Conservation (phyloP, 2,329 filamentous ascomycete species). For the Teratosphaeria viscida region DNA sequence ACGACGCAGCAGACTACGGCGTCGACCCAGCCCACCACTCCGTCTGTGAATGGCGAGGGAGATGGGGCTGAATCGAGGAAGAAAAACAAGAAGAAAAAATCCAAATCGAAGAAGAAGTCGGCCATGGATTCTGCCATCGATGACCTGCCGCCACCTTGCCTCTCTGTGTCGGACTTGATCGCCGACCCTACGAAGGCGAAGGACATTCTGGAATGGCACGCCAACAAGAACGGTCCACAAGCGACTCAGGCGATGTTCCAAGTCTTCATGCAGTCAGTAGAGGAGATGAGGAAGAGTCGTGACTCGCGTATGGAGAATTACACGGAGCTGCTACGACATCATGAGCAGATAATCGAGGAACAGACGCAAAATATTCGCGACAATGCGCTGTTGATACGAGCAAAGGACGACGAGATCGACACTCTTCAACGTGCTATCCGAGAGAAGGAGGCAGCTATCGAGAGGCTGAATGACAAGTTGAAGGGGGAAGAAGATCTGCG, state of each 20-base stretch:
- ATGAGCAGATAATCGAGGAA: slow-evolving; percentile 27
- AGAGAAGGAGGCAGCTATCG: slow-evolving; percentile 47
- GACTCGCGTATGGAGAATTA: slow-evolving; percentile 12
- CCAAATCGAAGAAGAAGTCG: slow-evolving; percentile 75
- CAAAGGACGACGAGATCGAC: slow-evolving; percentile 85
- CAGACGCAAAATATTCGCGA: slow-evolving; percentile 66
- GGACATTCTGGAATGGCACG: slow-evolving; percentile 6
- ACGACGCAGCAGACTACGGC: slow-evolving; percentile 13
- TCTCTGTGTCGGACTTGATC: slow-evolving; percentile 10
- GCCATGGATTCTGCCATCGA: slow-evolving; percentile 18
- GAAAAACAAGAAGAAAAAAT: slow-evolving; percentile 63
- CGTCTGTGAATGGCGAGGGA: slow-evolving; percentile 14
- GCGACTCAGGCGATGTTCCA: not conserved
- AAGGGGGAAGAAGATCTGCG: slow-evolving; percentile 16
- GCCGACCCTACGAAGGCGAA: slow-evolving; percentile 10
- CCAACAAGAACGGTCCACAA: not conserved
- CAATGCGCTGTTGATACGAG: slow-evolving; percentile 59
- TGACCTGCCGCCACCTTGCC: not conserved
- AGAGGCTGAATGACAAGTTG: slow-evolving; percentile 12
- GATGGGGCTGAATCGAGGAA: slow-evolving; percentile 49
- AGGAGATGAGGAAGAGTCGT: slow-evolving; percentile 1
- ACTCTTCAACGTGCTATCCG: slow-evolving; percentile 69
- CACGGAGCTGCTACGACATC: slow-evolving; percentile 12
- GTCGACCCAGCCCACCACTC: slow-evolving; percentile 15
- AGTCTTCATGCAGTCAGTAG: slow-evolving; percentile 1